Percentiles rank a stretch among this genome's conserved stretches.
phyloP scores from a whole-genome alignment of 495 filamentous ascomycete species.

The Tuber magnatum region DNA sequence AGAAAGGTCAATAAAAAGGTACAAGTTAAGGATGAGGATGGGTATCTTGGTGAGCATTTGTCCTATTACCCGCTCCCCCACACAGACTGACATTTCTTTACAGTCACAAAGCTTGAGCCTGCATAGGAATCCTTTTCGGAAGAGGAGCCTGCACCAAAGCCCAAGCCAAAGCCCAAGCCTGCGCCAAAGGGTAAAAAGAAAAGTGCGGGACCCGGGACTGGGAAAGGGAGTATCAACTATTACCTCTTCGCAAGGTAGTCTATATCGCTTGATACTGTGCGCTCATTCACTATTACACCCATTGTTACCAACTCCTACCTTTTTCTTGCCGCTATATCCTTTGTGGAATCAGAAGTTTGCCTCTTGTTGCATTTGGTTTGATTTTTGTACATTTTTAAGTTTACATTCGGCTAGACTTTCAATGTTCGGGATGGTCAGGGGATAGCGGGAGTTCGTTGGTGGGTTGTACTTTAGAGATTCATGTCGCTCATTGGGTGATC shows the following conservation, averaged over 20 bases:
- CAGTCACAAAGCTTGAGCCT: conserved; percentile 82
- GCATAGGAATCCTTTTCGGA: conserved; percentile 95
- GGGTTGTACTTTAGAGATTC: not conserved
- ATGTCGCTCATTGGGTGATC: not conserved
- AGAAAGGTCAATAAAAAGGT: conserved; percentile 84
- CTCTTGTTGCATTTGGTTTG: not conserved
- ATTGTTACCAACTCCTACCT: not conserved
- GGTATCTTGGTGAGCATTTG: conserved; percentile 67
- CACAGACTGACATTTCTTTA: conserved; percentile 20
- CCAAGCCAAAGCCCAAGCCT: conserved; percentile 55
- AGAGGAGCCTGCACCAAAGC: conserved; percentile 65
- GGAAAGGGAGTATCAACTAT: conserved; percentile 85
- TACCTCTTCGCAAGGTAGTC: conserved; percentile 80
- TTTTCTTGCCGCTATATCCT: too few species aligned
- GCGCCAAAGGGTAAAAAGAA: conserved; percentile 58
- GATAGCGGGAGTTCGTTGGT: not conserved
- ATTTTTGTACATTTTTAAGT: not conserved
- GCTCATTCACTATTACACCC: not conserved
- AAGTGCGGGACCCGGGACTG: conserved; percentile 54
- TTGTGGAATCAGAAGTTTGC: too few species aligned
- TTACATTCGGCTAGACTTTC: not conserved
- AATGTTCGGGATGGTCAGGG: not conserved
- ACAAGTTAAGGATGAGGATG: conserved; percentile 83
- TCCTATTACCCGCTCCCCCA: not conserved
- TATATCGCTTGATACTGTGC: not conserved